Conservation (phyloP, 169 alveolate genomes). For the Condylostoma magnum region DNA sequence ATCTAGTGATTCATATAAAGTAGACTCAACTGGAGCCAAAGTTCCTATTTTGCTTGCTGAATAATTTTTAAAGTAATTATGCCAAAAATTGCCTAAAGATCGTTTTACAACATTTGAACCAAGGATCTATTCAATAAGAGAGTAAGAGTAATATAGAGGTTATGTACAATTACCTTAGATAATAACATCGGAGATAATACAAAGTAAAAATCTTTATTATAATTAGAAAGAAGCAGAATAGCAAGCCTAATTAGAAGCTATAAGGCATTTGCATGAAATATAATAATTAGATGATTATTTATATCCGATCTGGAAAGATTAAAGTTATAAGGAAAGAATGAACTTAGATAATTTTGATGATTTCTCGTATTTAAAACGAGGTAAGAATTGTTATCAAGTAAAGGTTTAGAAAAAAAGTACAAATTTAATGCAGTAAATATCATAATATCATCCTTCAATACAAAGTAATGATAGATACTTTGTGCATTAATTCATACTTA, state of each 20-base stretch:
- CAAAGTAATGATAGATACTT: too few species aligned
- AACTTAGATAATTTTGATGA: too few species aligned
- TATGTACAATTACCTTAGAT: constrained; percentile 2
- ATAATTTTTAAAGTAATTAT: neutral
- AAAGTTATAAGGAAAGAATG: too few species aligned
- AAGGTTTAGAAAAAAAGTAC: too few species aligned
- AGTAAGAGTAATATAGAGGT: neutral
- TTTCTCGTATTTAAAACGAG: too few species aligned
- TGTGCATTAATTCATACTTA: too few species aligned
- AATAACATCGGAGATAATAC: neutral
- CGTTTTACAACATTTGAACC: neutral
- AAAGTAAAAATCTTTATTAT: neutral
- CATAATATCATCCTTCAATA: too few species aligned
- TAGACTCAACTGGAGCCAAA: neutral
- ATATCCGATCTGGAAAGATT: neutral
- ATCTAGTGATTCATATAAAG: neutral
- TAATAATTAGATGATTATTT: neutral
- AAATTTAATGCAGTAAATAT: too few species aligned
- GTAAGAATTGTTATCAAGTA: too few species aligned
- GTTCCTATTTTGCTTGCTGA: neutral
- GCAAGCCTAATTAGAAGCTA: neutral
- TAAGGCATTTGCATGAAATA: neutral
- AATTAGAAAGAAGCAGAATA: neutral
- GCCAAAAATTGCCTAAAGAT: neutral
- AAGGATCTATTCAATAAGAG: neutral